Evolutionary conservation across 805 yeast genomes (phyloP), one percentile per base, ranked within the genome.

Genomic region (Suhomyces emberorum): DNA sequence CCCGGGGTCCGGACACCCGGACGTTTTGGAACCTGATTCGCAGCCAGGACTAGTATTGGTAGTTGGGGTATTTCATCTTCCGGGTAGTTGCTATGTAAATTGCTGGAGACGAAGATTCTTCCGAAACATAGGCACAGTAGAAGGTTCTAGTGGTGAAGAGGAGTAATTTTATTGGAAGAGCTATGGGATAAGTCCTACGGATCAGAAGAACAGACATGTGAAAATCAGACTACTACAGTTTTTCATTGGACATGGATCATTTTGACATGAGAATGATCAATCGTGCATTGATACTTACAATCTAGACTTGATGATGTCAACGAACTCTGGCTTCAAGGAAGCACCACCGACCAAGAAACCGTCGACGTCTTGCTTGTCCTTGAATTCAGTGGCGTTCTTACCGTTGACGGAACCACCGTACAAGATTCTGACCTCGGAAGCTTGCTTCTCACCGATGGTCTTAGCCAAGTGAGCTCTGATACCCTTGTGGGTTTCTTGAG

Each of bases 341-440:
- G 98, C 98, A 74, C 98, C 98, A 61, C 98, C 98, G 55, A 93
- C 98, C 59, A 93, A 80, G 91, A 89, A 93, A 37, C 98, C 98
- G 62, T 93, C 98, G 48, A 93, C 95, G 61, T 93, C 96, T 17
- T 72, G 71, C 79, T 88, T 88, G 72, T 81, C 93, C 74, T 81
- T 87, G 81, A 93, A 89, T 49, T 91, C 79, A 41, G 73, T 65
- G 51, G 95, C 93, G 71, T 91, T 93, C 74, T 79, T 79, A 65
- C 95, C 98, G 69, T 87, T 91, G 59, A 91, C 98, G 46, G 96
- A 86, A 61, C 98, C 98, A 70, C 98, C 98, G 78, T 93, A 93
- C 64, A 93, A 74, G 79, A 93, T 91, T 78, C 96, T 85, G 50
- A 76, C 79, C 43, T 70, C 63, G 46, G 76, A 81, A 54, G 97